Conservation (phyloP, 345 rosid species). For the Eucalyptus lansdowneana region DNA sequence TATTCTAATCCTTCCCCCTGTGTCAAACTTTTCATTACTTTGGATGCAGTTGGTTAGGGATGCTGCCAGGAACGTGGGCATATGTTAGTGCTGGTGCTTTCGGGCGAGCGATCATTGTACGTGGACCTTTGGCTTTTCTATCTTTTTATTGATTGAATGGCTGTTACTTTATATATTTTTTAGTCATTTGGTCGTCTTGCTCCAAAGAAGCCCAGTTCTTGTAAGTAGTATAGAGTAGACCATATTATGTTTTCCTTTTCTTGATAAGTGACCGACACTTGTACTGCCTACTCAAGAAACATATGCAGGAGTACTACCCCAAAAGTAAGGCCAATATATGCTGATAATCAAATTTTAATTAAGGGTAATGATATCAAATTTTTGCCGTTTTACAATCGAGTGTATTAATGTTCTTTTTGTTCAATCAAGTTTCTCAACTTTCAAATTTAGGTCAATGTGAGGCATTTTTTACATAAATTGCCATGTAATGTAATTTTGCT, state of each 20-base stretch:
- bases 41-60: slow-evolving; percentile 85
- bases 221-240: background rate
- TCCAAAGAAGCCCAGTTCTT: background rate
- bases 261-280: background rate
- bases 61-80: slow-evolving; percentile 99
- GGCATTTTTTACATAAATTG: background rate
- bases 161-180: background rate
- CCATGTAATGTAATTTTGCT: background rate
- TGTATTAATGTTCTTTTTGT: background rate
- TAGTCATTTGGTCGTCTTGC: background rate
- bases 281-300: background rate
- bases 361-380: background rate
- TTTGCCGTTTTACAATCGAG: background rate
- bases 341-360: background rate
- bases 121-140: slow-evolving; percentile 6
- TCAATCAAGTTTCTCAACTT: background rate
- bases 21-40: background rate
- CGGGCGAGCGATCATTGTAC: slow-evolving; percentile 87
- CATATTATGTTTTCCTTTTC: background rate
- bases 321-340: background rate
- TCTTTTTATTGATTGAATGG: background rate
- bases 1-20: background rate
- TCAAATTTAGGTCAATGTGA: background rate
- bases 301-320: background rate
- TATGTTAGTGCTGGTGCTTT: slow-evolving; percentile 97